Evolutionary conservation across 2,329 filamentous ascomycete species (phyloP), one percentile per base, ranked within the genome.

Genomic region (Pseudogymnoascus pannorum): DNA sequence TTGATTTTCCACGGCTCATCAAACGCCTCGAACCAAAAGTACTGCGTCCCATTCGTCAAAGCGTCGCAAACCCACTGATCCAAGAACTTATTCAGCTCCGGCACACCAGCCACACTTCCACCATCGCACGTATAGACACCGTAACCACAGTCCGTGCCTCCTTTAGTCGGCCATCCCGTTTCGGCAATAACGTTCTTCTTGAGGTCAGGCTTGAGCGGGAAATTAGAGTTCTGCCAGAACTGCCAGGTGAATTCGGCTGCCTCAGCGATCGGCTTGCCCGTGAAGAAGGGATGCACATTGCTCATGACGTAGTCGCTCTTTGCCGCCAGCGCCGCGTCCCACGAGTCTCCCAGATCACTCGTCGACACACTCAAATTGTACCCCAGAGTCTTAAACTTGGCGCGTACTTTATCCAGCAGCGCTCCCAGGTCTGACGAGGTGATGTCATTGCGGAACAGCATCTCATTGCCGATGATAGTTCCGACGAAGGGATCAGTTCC

Each of bases 11-110:
- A 97, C 2, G 92, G 92, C 79, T 97, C 93, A 72, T 97, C 93
- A 72, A 97, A 97, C 8, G 92, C 91, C 72, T 92, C 90, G 73
- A 97, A 97, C 93, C 93, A 97, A 72, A 97, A 97, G 73, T 96
- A 97, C 67, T 95, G 86, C 1, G 92, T 97, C 51, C 87, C 88
- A 69, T 96, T 96, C 22, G 77, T 78, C 65, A 97, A 75, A 9
- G 89, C 86, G 59, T 85, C 80, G 73, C 93, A 97, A 0, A 97
- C 86, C 87, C 90, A 97, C 65, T 85, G 84, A 1, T 85, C 78
- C 84, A 97, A 87, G 69, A 97, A 92, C n/a, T 78, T 79, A 71
- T 97, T 97, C 78, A 97, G 79, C 72, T 92, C 85, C 16, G 84
- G 77, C 48, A 97, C 80, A 20, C 91, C 88, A 0, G 92, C 93